Evolutionary conservation across 805 yeast genomes (phyloP).

Genomic region (Yamadazyma scolyti): DNA sequence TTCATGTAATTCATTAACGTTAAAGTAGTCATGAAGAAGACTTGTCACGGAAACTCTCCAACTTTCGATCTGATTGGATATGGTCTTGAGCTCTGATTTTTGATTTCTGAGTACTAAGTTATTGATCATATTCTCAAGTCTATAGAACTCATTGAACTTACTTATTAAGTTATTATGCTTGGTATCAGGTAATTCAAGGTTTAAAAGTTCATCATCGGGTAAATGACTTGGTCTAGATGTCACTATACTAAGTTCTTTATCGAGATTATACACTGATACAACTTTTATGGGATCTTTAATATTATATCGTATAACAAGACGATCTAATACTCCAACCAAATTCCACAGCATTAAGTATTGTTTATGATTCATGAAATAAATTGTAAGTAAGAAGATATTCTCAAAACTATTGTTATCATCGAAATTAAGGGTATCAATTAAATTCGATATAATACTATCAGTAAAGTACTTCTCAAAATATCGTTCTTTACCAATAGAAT

Average conservation of each 20-base stretch:
- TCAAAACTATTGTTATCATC: conserved; percentile 23
- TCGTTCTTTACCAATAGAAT: conserved; percentile 18
- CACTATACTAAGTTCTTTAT: conserved; percentile 34
- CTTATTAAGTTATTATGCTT: no score
- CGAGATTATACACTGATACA: conserved; percentile 38
- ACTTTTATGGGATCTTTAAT: conserved; percentile 18
- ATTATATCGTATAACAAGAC: conserved; percentile 21
- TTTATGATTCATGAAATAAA: conserved; percentile 26
- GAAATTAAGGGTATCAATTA: conserved; percentile 31
- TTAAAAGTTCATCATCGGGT: conserved; percentile 12
- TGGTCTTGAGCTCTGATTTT: conserved; percentile 9
- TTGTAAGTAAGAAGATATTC: conserved; percentile 27
- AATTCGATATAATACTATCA: conserved; percentile 26
- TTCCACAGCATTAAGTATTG: conserved; percentile 30
- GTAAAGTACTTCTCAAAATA: conserved; percentile 27
- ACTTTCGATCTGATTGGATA: conserved; percentile 31
- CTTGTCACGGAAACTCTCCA: conserved; percentile 33
- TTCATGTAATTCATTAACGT: conserved; percentile 23
- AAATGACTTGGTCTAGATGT: conserved; percentile 33
- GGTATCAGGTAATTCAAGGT: conserved; percentile 11
- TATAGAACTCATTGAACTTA: conserved; percentile 17
- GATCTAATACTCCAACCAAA: conserved; percentile 30
- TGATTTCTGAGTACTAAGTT: conserved; percentile 4
- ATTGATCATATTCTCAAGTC: conserved; percentile 23
- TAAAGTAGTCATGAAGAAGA: conserved; percentile 16